A percentile compares a stretch with the other conserved stretches of the same genome.
phyloP scores from a whole-genome alignment of 345 rosid genomes.

The Toxicodendron radicans region DNA sequence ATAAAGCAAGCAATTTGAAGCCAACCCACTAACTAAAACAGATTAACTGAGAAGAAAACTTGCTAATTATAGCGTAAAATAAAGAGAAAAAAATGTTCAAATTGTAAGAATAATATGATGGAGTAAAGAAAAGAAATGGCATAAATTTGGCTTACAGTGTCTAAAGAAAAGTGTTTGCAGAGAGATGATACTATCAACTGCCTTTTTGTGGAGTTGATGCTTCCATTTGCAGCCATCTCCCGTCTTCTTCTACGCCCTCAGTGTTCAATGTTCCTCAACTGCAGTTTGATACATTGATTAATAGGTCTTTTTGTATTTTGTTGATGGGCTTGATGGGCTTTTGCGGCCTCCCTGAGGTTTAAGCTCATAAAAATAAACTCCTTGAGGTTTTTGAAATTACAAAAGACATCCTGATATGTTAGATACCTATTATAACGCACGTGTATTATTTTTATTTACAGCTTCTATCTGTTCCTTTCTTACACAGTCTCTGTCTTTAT shows the following conservation, averaged over 20 bases:
- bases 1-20: not conserved
- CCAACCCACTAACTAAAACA: not conserved
- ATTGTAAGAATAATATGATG: not conserved
- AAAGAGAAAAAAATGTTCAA: not conserved
- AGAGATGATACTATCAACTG: conserved; percentile 51
- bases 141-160: conserved; percentile 46
- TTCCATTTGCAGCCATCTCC: conserved; percentile 22
- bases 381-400: too few species aligned
- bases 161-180: conserved; percentile 53
- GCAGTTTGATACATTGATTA: too few species aligned
- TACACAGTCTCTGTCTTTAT: too few species aligned
- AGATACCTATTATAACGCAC: too few species aligned
- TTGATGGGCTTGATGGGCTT: too few species aligned
- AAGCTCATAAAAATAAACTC: too few species aligned
- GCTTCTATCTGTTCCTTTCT: too few species aligned
- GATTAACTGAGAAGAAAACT: not conserved
- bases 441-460: too few species aligned
- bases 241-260: not conserved
- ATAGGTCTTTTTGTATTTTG: too few species aligned
- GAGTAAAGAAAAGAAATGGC: not conserved
- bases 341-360: too few species aligned
- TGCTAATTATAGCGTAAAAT: not conserved
- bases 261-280: too few species aligned
- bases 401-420: too few species aligned
- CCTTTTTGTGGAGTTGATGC: conserved; percentile 34